Base-by-base conservation (phyloP, 768 basidiomycete genomes). In the Tubosaeta sp. region DNA sequence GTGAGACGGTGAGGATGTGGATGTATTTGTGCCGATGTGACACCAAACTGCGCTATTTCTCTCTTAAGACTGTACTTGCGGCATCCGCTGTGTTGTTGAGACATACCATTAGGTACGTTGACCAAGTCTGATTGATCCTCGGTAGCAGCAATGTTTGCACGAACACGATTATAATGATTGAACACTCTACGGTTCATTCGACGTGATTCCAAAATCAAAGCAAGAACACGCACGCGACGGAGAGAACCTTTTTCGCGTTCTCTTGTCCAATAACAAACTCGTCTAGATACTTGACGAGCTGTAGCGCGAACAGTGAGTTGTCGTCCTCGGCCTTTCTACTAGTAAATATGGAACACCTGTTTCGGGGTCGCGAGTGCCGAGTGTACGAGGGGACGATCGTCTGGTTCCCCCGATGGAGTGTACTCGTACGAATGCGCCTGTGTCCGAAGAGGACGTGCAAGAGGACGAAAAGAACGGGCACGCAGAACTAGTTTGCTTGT, bases 221-320 rank as follows among this genome's bases (percentile, higher is more conserved):
- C n/a, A 10, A 22, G 14, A 27, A 43, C 39, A 82, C 91, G 66
- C 71, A 93, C 92, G 94, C 95, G 43, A 97, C 95, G 34, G 91
- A 89, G 31, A 97, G 79, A 22, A 90, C 86, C 65, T 93, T 92
- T 81, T 98, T 98, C 3, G 95, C 94, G 53, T 78, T 80, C 59
- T 91, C 88, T 66, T 98, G 95, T 1, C 95, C 95, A 16, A 98
- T 79, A 34, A 98, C 84, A 63, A 86, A 97, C 64, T 91, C 84
- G 59, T 91, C 85, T 35, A 97, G 79, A 67, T 91, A 94, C 65
- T 86, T 79, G 7, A 84, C 85, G 41, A 95, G 80, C 91, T 95
- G 27, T 46, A 37, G 22, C 43, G 5, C 19, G 31, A 52, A 26
- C 26, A 17, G 39, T 66, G 43, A 68, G 55, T 48, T 11, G 27